Base-by-base conservation (phyloP, 345 rosid species). In the Eucalyptus polybractea region DNA sequence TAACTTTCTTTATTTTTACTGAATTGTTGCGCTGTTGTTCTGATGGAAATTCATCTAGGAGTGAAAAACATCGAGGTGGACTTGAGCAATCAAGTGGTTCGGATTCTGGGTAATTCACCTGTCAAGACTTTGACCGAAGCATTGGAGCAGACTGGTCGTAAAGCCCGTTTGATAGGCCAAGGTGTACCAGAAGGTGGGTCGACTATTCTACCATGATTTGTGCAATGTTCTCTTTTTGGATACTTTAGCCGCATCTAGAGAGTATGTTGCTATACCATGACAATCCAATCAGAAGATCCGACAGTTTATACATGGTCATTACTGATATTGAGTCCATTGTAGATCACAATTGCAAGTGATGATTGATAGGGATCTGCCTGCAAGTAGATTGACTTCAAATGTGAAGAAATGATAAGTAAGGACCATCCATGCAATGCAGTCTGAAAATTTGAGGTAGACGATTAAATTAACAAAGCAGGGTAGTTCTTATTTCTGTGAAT, bases 171-270 rank as follows among this genome's bases (percentile, higher is more conserved):
- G 89, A 96, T 98, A 88, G 99, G 99, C 86, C 99, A 97, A 93
- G 99, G 99, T 85, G 92, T 96, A 86, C 99, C 98, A 25, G 97
- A 98, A 93, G 99, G 99, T 98, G 56, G 87, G 95, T 91, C 51
- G 19, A 80, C 87, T 49, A 7, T 65, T 16, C 50, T 44, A 47
- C 80, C 44, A 3, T 50, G 19, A 19, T 83, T 16, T 42, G 31
- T 86, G 33, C 87, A 50, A 53, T 53, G 50, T 56, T 27, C 25
- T 53, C 12, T 16, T 49, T 29, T 29, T 86, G 31, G 50, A 53
- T 7, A 33, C 49, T 33, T 40, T 76, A 40, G 47, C 85, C 15
- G 1, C 29, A 40, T 76, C 27, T 76, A 40, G 29, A 76, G 44
- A 21, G 5, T 37, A 40, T 40, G 47, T 40, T 40, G 85, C 85